Evolutionary conservation across 352 stramenopile genomes (phyloP).

Genomic region (Globisporangium alternatum): DNA sequence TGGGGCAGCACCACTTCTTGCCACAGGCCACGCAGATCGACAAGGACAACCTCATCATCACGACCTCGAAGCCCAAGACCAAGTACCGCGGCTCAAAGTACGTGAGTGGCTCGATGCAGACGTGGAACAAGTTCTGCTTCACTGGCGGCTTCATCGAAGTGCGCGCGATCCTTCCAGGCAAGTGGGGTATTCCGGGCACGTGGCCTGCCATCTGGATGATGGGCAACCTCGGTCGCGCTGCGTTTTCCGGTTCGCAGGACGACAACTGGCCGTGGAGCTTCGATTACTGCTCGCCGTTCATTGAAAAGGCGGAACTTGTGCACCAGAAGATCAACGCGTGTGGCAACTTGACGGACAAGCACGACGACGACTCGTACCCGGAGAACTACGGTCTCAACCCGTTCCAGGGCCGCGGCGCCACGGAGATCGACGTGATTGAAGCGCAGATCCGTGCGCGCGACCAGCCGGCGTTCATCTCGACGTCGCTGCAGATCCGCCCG

Average conservation of each 20-base stretch:
- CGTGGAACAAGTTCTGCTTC: conserved; percentile 99
- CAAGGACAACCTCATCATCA: conserved; percentile 93
- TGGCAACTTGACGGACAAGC: conserved; percentile 91
- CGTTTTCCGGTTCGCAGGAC: conserved; percentile 92
- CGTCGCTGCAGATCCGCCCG: conserved; percentile 91
- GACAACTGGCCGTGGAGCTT: conserved; percentile 98
- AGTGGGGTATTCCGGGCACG: conserved; percentile 92
- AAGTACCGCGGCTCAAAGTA: conserved; percentile 73
- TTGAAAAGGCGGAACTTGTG: conserved; percentile 88
- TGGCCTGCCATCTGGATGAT: conserved; percentile 98
- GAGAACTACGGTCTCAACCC: conserved; percentile 91
- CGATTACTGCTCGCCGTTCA: conserved; percentile 80
- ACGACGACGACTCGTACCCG: conserved; percentile 82
- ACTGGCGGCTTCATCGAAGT: conserved; percentile 96
- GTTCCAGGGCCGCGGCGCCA: conserved; percentile 90
- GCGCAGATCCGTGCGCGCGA: conserved; percentile 83
- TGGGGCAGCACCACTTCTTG: conserved; percentile 97
- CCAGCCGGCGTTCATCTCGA: conserved; percentile 89
- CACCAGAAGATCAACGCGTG: conserved; percentile 95
- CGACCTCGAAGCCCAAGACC: conserved; percentile 82
- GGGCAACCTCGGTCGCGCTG: conserved; percentile 95
- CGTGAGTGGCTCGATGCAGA: conserved; percentile 93
- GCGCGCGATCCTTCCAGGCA: conserved; percentile 91
- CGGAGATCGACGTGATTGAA: conserved; percentile 97
- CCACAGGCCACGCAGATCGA: conserved; percentile 90